Evolutionary conservation across 495 filamentous ascomycete species (phyloP).

Genomic region (Zalerion maritima): DNA sequence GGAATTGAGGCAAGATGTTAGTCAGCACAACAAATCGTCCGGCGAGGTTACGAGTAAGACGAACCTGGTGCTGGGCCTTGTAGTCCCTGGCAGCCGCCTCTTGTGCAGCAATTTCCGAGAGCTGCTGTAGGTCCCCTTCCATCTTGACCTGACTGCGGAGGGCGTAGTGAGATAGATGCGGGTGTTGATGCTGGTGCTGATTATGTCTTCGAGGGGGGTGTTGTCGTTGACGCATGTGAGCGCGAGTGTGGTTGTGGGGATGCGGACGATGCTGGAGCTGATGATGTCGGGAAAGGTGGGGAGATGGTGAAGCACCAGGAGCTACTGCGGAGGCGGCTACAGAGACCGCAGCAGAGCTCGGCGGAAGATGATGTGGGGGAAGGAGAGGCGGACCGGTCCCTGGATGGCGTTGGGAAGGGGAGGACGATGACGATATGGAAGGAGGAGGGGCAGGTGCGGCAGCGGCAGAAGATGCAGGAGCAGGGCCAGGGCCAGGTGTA

Average conservation of each 20-base stretch:
- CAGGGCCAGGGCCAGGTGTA: conserved; percentile 13
- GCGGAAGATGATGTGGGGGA: conserved; percentile 28
- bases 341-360: conserved; percentile 30
- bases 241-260: conserved; percentile 16
- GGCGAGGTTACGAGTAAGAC: conserved; percentile 9
- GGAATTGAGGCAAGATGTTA: conserved; percentile 17
- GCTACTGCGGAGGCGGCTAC: conserved; percentile 13
- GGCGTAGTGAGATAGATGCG: conserved; percentile 10
- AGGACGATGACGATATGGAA: conserved; percentile 45
- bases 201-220: conserved; percentile 15
- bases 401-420: conserved; percentile 33
- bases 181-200: conserved; percentile 7
- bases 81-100: conserved; percentile 46
- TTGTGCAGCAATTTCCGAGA: conserved; percentile 33
- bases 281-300: conserved; percentile 12
- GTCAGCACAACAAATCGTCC: conserved; percentile 2
- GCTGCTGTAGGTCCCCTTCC: conserved; percentile 20
- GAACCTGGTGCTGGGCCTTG: conserved; percentile 51
- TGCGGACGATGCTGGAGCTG: conserved; percentile 17
- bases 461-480: conserved; percentile 6
- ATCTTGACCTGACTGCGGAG: conserved; percentile 20
- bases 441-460: conserved; percentile 37
- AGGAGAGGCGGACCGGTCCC: conserved; percentile 13
- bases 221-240: conserved; percentile 13
- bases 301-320: conserved; percentile 19